Evolutionary conservation across 2,329 filamentous ascomycete species (phyloP).

Genomic region (Trichoderma endophyticum): DNA sequence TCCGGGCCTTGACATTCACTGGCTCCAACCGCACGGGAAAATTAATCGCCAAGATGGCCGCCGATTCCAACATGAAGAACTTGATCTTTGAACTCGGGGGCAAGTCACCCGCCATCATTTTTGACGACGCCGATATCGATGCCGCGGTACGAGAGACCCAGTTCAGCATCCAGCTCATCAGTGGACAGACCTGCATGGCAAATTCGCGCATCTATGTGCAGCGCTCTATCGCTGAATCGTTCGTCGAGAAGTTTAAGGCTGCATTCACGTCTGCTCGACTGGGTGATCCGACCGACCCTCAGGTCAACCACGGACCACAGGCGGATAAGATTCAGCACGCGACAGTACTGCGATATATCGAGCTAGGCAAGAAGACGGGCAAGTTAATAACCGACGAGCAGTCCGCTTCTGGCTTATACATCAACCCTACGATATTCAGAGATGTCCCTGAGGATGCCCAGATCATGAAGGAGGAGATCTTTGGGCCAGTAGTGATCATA

Average conservation of each 20-base stretch:
- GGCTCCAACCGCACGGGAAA: constrained; percentile 64
- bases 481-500: constrained; percentile 30
- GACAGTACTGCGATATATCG: constrained; percentile 61
- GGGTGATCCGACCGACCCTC: constrained; percentile 60
- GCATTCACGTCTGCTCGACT: constrained; percentile 49
- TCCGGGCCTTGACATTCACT: constrained; percentile 70
- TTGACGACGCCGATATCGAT: constrained; percentile 57
- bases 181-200: constrained; percentile 51
- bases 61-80: constrained; percentile 52
- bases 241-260: constrained; percentile 56
- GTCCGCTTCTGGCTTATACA: constrained; percentile 28
- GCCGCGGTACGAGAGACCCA: not conserved
- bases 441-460: constrained; percentile 28
- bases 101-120: constrained; percentile 56
- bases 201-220: constrained; percentile 60
- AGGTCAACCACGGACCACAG: constrained; percentile 64
- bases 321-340: constrained; percentile 63
- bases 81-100: constrained; percentile 58
- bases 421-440: constrained; percentile 29
- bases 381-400: constrained; percentile 45
- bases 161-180: not conserved
- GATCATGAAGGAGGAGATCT: constrained; percentile 32
- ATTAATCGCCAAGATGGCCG: constrained; percentile 66
- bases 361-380: constrained; percentile 60
- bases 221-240: constrained; percentile 54